Percentiles rank a stretch among this genome's conserved stretches.
Conservation (phyloP, 805 yeast genomes). For the Metschnikowia corniflorae region DNA sequence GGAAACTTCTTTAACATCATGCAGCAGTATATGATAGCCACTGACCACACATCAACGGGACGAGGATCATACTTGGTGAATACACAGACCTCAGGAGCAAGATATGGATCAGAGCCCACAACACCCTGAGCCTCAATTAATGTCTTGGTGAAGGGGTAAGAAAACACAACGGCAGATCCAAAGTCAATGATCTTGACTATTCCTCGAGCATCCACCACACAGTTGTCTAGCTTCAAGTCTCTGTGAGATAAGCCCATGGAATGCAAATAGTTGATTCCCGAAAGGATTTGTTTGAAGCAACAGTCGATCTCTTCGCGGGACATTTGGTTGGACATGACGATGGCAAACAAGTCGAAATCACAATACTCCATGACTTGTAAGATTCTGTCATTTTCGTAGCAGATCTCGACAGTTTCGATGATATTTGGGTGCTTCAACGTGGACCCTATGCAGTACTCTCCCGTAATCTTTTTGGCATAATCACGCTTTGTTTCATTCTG, state of each 20-base stretch:
- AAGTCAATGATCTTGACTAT: slow-evolving; percentile 89
- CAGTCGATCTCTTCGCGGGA: slow-evolving; percentile 73
- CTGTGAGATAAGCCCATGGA: slow-evolving; percentile 85
- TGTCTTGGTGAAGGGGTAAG: slow-evolving; percentile 75
- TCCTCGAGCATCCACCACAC: slow-evolving; percentile 80
- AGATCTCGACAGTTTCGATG: slow-evolving; percentile 86
- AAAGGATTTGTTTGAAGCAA: slow-evolving; percentile 82
- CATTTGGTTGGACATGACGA: slow-evolving; percentile 93
- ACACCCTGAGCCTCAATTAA: slow-evolving; percentile 77
- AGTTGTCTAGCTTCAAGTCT: slow-evolving; percentile 87
- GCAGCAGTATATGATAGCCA: slow-evolving; percentile 87
- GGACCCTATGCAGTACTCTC: slow-evolving; percentile 92
- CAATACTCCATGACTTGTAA: slow-evolving; percentile 94
- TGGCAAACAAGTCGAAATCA: slow-evolving; percentile 88
- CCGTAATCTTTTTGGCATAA: slow-evolving; percentile 87
- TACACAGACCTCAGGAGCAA: slow-evolving; percentile 90
- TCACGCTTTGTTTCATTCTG: slow-evolving; percentile 75
- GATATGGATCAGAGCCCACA: slow-evolving; percentile 84
- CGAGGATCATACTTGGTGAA: slow-evolving; percentile 83
- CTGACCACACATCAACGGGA: slow-evolving; percentile 93
- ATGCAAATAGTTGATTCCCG: slow-evolving; percentile 80
- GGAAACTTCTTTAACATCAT: slow-evolving; percentile 91
- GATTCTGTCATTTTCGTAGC: slow-evolving; percentile 81
- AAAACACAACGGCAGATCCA: slow-evolving; percentile 89
- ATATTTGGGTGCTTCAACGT: slow-evolving; percentile 87